phyloP scores from a whole-genome alignment of 306 rosid genomes.

The Mimosa bimucronata region DNA sequence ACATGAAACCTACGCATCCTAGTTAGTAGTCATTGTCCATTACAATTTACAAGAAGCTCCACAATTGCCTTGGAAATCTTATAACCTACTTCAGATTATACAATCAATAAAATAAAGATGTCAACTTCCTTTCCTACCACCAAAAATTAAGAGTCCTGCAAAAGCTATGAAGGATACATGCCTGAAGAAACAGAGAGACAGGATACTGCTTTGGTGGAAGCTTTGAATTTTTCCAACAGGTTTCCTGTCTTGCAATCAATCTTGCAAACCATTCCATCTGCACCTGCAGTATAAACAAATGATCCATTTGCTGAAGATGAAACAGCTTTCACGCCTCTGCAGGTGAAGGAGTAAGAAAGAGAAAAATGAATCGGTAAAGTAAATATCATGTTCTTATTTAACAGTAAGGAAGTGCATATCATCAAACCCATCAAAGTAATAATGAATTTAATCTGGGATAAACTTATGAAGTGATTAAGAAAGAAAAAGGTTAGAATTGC shows the following conservation, averaged over 20 bases:
- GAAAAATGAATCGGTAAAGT: conserved; percentile 2
- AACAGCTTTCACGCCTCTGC: conserved; percentile 85
- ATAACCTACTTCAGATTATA: conserved; percentile 9
- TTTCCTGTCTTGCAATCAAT: conserved; percentile 77
- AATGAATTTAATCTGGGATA: not conserved
- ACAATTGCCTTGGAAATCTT: conserved; percentile 8
- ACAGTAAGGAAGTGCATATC: conserved; percentile 27
- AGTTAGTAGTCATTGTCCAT: not conserved
- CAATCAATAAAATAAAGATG: not conserved
- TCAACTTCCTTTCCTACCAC: conserved; percentile 25
- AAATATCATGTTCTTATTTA: conserved; percentile 3
- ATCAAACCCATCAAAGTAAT: not conserved
- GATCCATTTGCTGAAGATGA: conserved; percentile 65
- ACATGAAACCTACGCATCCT: conserved; percentile 17
- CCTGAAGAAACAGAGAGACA: conserved; percentile 82
- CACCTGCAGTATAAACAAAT: conserved; percentile 72
- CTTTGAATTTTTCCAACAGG: conserved; percentile 74
- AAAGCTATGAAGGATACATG: conserved; percentile 36
- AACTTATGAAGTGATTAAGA: not conserved
- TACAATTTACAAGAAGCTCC: conserved; percentile 20
- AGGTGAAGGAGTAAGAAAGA: conserved; percentile 35
- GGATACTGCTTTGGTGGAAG: conserved; percentile 82
- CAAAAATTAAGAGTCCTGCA: conserved; percentile 17
- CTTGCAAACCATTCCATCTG: conserved; percentile 80
- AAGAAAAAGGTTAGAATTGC: not conserved